A percentile compares a stretch with the other conserved stretches of the same genome.
These are phyloP conservation scores for Candida fluviatilis DNA, from an alignment of 805 yeast species.

Conservation along the genomic window DNA sequence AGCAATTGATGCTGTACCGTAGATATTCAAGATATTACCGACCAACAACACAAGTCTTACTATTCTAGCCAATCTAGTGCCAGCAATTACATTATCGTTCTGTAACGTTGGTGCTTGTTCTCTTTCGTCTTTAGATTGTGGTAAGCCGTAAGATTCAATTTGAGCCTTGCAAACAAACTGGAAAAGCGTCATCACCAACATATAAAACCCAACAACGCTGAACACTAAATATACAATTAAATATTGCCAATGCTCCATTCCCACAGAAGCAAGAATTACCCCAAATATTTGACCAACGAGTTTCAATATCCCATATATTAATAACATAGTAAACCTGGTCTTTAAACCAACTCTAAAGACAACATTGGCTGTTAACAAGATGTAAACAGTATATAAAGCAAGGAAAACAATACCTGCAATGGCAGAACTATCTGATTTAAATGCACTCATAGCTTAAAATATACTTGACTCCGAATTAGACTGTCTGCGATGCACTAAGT, in stretches of 20 bases:
- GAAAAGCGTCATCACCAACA: slow-evolving; percentile 25
- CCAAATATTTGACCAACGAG: slow-evolving; percentile 33
- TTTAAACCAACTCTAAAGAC: slow-evolving; percentile 19
- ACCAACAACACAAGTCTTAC: slow-evolving; percentile 18
- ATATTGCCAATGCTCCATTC: slow-evolving; percentile 27
- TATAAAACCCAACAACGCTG: slow-evolving; percentile 37
- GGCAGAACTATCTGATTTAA: slow-evolving; percentile 19
- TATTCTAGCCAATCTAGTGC: background rate
- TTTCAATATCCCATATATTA: slow-evolving; percentile 26
- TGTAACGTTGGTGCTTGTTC: too few relatives aligned
- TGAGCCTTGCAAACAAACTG: slow-evolving; percentile 26
- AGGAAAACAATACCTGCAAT: slow-evolving; percentile 32
- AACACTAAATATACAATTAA: slow-evolving; percentile 35
- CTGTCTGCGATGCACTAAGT: too few relatives aligned
- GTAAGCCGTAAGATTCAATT: slow-evolving; percentile 13
- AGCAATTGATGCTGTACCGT: slow-evolving; percentile 29
- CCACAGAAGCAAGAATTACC: slow-evolving; percentile 28
- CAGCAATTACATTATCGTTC: background rate
- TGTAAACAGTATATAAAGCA: slow-evolving; percentile 22
- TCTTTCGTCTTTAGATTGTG: slow-evolving; percentile 18
- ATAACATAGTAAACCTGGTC: slow-evolving; percentile 20
- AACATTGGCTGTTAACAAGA: slow-evolving; percentile 15
- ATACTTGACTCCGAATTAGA: too few relatives aligned
- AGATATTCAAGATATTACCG: slow-evolving; percentile 30
- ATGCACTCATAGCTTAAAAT: slow-evolving; percentile 7